Percentiles rank a stretch among this genome's conserved stretches.
Evolutionary conservation across 805 yeast species (phyloP).

Genomic region (Candida dajiaensis): DNA sequence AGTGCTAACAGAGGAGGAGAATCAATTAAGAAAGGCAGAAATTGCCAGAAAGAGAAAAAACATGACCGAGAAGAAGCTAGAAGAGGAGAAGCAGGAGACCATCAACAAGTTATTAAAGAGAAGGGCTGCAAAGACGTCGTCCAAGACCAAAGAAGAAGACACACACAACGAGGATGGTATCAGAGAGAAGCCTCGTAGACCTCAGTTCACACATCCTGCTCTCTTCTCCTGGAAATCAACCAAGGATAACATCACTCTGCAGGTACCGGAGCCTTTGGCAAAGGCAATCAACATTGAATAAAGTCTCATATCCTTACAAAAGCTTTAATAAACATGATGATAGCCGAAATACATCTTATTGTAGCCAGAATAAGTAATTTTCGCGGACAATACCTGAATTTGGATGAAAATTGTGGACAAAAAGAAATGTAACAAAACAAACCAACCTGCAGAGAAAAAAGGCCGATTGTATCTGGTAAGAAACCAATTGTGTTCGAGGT

Average conservation of each 20-base stretch:
- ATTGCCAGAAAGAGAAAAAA: constrained; percentile 85
- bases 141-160: constrained; percentile 17
- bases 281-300: background rate
- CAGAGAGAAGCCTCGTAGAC: constrained; percentile 20
- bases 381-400: too few relatives aligned
- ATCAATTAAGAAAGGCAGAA: constrained; percentile 76
- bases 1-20: constrained; percentile 76
- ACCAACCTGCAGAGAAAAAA: too few relatives aligned
- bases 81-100: constrained; percentile 91
- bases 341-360: too few relatives aligned
- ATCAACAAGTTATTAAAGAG: constrained; percentile 79
- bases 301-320: background rate
- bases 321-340: too few relatives aligned
- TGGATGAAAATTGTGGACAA: too few relatives aligned
- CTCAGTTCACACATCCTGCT: constrained; percentile 18
- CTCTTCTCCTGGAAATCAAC: constrained; percentile 20
- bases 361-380: too few relatives aligned
- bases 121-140: constrained; percentile 58
- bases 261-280: constrained; percentile 18
- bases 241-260: constrained; percentile 6
- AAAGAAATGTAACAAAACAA: too few relatives aligned
- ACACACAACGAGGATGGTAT: constrained; percentile 7
- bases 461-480: background rate
- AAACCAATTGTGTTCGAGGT: too few relatives aligned
- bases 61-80: constrained; percentile 71